These are phyloP conservation scores for Picochlorum costavermella DNA, from an alignment of 139 green algal species.

Conservation along the genomic window DNA sequence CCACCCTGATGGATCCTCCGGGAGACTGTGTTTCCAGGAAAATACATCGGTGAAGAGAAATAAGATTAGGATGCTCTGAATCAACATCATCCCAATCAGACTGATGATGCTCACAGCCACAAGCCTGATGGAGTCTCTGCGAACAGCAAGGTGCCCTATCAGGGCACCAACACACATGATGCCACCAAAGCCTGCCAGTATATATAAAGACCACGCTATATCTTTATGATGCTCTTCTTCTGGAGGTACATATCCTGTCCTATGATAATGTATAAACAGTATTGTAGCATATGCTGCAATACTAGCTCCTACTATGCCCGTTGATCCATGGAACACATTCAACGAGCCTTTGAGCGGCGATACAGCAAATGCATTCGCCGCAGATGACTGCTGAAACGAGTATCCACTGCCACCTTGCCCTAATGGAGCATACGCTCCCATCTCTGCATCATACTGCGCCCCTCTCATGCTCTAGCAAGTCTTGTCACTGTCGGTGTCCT, in stretches of 20 bases:
- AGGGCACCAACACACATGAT: not conserved
- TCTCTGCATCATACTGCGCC: too few species aligned
- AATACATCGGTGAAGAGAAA: constrained; percentile 5
- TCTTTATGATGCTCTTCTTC: not conserved
- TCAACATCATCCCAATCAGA: constrained; percentile 4
- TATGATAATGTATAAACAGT: constrained; percentile 3
- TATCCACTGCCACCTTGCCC: too few species aligned
- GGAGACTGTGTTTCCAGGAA: constrained; percentile 2
- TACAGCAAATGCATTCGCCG: too few species aligned
- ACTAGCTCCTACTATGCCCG: not conserved
- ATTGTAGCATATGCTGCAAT: not conserved
- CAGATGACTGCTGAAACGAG: too few species aligned
- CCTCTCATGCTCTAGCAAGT: too few species aligned
- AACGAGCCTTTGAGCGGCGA: not conserved
- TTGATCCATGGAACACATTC: not conserved
- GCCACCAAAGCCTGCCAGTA: not conserved
- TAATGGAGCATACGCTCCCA: too few species aligned
- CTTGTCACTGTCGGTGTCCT: too few species aligned
- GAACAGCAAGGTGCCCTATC: not conserved
- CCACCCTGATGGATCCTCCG: constrained; percentile 2
- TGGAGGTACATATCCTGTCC: constrained; percentile 1
- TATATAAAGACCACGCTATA: constrained; percentile 6
- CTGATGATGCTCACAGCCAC: not conserved
- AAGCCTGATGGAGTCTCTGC: not conserved
- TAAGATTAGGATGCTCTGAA: not conserved